Conservation (phyloP, 805 yeast genomes). For the Wickerhamomyces strasburgensis region DNA sequence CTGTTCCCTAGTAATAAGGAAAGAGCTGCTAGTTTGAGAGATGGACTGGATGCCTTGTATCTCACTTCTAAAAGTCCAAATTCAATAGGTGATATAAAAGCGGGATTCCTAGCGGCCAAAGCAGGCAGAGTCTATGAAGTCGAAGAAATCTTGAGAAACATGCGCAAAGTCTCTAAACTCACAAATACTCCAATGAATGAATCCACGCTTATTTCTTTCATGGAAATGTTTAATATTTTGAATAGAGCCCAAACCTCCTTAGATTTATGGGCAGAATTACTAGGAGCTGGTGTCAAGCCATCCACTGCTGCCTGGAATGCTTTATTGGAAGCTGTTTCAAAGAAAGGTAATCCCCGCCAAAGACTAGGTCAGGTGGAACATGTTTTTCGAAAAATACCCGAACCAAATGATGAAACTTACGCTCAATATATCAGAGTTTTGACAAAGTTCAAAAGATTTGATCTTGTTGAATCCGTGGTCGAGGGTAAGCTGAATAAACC, state of each 20-base stretch:
- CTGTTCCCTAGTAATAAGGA: conserved; percentile 4
- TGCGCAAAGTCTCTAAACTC: conserved; percentile 21
- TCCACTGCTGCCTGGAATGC: conserved; percentile 53
- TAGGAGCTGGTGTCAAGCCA: conserved; percentile 36
- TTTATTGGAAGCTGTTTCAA: conserved; percentile 43
- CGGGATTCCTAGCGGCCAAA: conserved; percentile 15
- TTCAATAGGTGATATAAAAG: conserved; percentile 13
- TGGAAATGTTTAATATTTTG: conserved; percentile 40
- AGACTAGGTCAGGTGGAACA: conserved; percentile 35
- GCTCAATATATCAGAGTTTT: conserved; percentile 45
- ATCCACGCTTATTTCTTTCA: conserved; percentile 36
- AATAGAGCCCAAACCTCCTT: conserved; percentile 34
- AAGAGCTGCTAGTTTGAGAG: conserved; percentile 8
- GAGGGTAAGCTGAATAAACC: conserved; percentile 31
- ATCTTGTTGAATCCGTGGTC: conserved; percentile 30
- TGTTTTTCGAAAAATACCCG: conserved; percentile 29
- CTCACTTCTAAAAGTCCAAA: conserved; percentile 19
- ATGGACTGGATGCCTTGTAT: conserved; percentile 8
- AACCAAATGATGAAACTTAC: conserved; percentile 45
- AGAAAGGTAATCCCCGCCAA: conserved; percentile 22
- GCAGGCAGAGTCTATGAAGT: conserved; percentile 16
- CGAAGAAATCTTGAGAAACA: conserved; percentile 10
- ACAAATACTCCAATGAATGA: conserved; percentile 34
- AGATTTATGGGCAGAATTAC: conserved; percentile 46
- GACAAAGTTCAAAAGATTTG: conserved; percentile 38